A percentile compares a stretch with the other conserved stretches of the same genome.
Evolutionary conservation across 202 grass and related monocot species (phyloP).

Genomic region (Zizania palustris): DNA sequence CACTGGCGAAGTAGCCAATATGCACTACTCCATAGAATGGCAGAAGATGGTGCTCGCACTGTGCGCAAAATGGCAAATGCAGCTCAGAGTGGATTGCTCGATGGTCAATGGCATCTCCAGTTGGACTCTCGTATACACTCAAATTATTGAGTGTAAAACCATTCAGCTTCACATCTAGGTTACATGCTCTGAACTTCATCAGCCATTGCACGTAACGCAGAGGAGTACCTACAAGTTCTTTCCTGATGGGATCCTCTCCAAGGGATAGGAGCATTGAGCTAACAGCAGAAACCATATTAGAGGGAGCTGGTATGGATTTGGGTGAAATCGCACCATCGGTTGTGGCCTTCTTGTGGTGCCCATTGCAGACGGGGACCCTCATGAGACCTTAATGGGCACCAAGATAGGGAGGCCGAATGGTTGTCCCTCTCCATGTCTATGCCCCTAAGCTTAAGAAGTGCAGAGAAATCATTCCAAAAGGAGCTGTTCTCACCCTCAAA

Average conservation of each 20-base stretch:
- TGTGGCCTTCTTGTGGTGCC: constrained; percentile 35
- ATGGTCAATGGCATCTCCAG: constrained; percentile 45
- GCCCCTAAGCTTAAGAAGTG: constrained; percentile 74
- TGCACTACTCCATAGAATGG: constrained; percentile 93
- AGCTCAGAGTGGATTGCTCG: constrained; percentile 56
- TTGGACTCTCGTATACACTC: constrained; percentile 26
- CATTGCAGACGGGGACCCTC: constrained; percentile 50
- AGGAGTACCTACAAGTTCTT: constrained; percentile 75
- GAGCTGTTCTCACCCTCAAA: constrained; percentile 68
- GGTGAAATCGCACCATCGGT: constrained; percentile 42
- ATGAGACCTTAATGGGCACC: constrained; percentile 71
- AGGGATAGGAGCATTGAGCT: constrained; percentile 64
- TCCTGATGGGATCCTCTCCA: constrained; percentile 80
- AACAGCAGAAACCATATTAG: constrained; percentile 76
- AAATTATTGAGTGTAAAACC: constrained; percentile 42
- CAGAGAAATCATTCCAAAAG: constrained; percentile 79
- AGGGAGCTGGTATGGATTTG: constrained; percentile 39
- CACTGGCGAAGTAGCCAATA: constrained; percentile 57
- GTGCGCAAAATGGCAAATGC: constrained; percentile 83
- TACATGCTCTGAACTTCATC: constrained; percentile 77
- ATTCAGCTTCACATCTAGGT: constrained; percentile 57
- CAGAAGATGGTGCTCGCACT: constrained; percentile 91
- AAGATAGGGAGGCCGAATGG: constrained; percentile 45
- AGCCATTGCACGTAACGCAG: constrained; percentile 87
- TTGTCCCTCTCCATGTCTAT: constrained; percentile 51